Evolutionary conservation across 2,329 filamentous ascomycete genomes (phyloP), one percentile per base, ranked within the genome.

Genomic region (Claviceps fusiformis): DNA sequence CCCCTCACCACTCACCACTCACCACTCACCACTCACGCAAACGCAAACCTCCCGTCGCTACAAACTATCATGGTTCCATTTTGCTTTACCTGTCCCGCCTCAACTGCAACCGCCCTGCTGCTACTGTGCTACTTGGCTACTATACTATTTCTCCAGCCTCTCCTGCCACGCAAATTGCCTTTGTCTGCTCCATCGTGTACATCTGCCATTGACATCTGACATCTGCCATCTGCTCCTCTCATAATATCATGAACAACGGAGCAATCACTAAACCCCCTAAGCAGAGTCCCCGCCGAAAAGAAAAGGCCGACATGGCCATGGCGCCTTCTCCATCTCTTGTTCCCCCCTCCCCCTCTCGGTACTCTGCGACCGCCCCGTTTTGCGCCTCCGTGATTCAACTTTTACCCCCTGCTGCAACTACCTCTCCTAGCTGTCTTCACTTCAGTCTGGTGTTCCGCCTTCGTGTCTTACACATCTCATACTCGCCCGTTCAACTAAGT

Each of bases 231-330:
- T 39, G 39, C 15, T 41, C 39, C 15, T 41, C 39, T 7, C 39
- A 58, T 57, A 24, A 59, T 55, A 56, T 56, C 39, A 41, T 41
- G 37, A 41, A 41, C 39, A 41, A 41, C 39, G 39, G 19, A 17
- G 39, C 39, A 41, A 7, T 17, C 39, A 17, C n/a, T 13, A 6
- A 7, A 3, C 9, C 39, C 15, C 39, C 15, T 41, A 7, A 8
- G n/a, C 39, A 17, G 1, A 41, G 15, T 17, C 39, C 8, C 15
- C 39, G 9, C 15, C 39, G 19, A 41, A 2, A 41, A n/a, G 3
- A 41, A 41, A 41, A 19, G 19, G 15, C 15, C 39, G 39, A n/a
- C 39, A 7, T 41, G 39, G 24, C 11, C 45, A 17, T 31, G 45
- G 8, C 15, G 35, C 39, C 50, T 49, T 19, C 54, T 41, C 49